Conservation (phyloP, 192 early-diverging fungal genomes). For the Geranomyces variabilis region DNA sequence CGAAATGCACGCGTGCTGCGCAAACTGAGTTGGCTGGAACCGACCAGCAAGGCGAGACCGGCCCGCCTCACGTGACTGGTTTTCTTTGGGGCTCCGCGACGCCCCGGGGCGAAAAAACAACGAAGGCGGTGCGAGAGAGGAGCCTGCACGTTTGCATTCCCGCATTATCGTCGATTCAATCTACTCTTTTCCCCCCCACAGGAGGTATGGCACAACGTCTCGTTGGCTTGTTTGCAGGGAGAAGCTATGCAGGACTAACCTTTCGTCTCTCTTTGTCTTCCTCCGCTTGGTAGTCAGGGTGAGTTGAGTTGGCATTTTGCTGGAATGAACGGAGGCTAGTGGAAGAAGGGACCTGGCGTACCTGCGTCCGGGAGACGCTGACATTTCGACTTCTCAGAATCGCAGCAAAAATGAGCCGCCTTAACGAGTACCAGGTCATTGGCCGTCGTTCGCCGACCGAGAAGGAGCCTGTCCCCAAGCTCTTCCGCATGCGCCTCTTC, state of each 20-base stretch:
- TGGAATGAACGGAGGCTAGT: background rate
- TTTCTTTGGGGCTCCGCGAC: background rate
- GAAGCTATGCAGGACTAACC: background rate
- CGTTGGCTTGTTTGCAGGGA: background rate
- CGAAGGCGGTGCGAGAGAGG: background rate
- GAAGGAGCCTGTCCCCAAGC: constrained; percentile 89
- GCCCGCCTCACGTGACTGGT: background rate
- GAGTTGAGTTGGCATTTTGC: background rate
- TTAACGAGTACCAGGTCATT: constrained; percentile 80
- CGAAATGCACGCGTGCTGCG: background rate
- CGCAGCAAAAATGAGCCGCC: constrained; percentile 43
- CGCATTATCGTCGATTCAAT: constrained; percentile 12
- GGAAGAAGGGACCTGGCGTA: background rate
- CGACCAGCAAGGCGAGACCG: too few species aligned
- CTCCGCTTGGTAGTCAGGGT: background rate
- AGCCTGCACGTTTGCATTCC: background rate
- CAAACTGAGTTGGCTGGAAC: background rate
- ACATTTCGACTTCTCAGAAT: constrained; percentile 1
- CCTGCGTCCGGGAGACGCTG: background rate
- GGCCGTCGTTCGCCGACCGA: constrained; percentile 93
- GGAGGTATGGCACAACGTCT: background rate
- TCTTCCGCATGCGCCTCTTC: constrained; percentile 98
- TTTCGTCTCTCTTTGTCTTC: background rate
- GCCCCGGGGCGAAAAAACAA: background rate
- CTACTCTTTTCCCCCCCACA: constrained; percentile 10